phyloP scores from a whole-genome alignment of 345 rosid species.

The Syzygium oleosum region DNA sequence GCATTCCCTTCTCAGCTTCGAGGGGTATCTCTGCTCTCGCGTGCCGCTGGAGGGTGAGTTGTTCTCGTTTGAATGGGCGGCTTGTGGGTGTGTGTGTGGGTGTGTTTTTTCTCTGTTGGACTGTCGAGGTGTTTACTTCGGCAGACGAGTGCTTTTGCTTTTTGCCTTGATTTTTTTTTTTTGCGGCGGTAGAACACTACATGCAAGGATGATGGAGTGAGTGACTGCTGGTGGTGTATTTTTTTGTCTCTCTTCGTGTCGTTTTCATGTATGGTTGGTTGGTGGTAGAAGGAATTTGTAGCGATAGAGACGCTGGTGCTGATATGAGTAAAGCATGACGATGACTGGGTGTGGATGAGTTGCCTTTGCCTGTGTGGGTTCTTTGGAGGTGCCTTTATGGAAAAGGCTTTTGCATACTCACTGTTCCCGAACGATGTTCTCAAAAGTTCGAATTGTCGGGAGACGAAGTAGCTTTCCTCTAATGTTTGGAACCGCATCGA shows the following conservation, averaged over 20 bases:
- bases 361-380: background rate
- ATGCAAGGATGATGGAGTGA: background rate
- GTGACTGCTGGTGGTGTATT: background rate
- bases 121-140: background rate
- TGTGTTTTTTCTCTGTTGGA: background rate
- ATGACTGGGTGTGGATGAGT: background rate
- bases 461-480: background rate
- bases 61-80: background rate
- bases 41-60: background rate
- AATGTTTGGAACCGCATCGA: background rate
- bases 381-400: background rate
- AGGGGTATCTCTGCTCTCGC: background rate
- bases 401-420: background rate
- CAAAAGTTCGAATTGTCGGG: background rate
- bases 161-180: background rate
- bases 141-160: background rate
- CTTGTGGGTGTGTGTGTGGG: background rate
- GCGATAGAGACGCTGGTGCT: background rate
- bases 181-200: background rate
- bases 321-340: background rate
- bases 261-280: background rate
- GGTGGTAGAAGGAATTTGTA: background rate
- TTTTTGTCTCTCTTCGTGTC: background rate
- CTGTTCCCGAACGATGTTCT: background rate
- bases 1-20: background rate